Conservation (phyloP, 2,329 filamentous ascomycete genomes). For the Colletotrichum spinosum region DNA sequence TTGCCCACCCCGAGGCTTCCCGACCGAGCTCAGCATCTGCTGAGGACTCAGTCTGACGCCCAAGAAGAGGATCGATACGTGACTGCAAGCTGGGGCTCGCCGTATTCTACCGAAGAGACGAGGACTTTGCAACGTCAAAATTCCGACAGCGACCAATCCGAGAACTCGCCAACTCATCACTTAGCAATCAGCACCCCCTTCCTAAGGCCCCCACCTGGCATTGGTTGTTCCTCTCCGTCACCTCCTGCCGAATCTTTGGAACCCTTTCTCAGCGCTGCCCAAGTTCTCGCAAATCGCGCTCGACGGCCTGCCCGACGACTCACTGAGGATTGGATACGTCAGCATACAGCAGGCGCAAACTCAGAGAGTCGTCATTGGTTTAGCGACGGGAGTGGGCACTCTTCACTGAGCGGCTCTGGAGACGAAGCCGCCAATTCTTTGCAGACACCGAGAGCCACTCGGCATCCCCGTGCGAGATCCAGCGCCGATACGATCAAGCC, state of each 20-base stretch:
- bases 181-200: slow-evolving; percentile 73
- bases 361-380: slow-evolving; percentile 55
- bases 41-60: slow-evolving; percentile 64
- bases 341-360: slow-evolving; percentile 77
- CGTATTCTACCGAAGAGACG: slow-evolving; percentile 77
- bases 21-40: slow-evolving; percentile 64
- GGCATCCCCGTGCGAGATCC: slow-evolving; percentile 59
- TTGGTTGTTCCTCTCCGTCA: slow-evolving; percentile 46
- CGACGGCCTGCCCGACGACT: slow-evolving; percentile 71
- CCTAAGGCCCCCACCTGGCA: slow-evolving; percentile 65
- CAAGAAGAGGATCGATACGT: slow-evolving; percentile 60
- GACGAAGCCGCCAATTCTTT: slow-evolving; percentile 56
- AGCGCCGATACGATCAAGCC: slow-evolving; percentile 68
- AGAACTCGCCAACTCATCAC: slow-evolving; percentile 71
- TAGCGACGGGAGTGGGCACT: slow-evolving; percentile 70
- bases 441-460: slow-evolving; percentile 59
- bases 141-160: slow-evolving; percentile 69
- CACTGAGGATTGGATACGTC: slow-evolving; percentile 88
- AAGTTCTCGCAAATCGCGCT: slow-evolving; percentile 71
- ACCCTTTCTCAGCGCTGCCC: slow-evolving; percentile 62
- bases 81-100: slow-evolving; percentile 92
- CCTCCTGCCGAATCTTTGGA: slow-evolving; percentile 46
- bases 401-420: slow-evolving; percentile 76
- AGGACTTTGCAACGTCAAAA: slow-evolving; percentile 62
- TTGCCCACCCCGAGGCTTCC: slow-evolving; percentile 70